phyloP scores from a whole-genome alignment of 116 monocot species.

The Dioscorea cayenensis region DNA sequence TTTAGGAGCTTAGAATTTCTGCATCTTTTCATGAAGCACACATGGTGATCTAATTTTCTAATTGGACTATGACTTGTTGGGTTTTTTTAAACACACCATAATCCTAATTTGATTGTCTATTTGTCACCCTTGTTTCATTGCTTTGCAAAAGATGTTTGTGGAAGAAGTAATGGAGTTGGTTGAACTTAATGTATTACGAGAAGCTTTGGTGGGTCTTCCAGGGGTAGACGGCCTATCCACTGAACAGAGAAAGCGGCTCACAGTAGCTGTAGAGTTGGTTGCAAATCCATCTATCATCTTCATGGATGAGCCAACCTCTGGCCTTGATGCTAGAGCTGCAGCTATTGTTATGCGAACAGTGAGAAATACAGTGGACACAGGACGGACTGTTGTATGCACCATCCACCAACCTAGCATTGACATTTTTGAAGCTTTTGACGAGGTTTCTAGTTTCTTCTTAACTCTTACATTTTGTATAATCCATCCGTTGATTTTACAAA shows the following conservation, averaged over 20 bases:
- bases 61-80: neutral
- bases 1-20: no score
- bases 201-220: conserved; percentile 68
- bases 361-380: conserved; percentile 85
- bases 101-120: neutral
- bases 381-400: conserved; percentile 88
- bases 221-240: conserved; percentile 67
- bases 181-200: conserved; percentile 44
- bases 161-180: conserved; percentile 72
- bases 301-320: conserved; percentile 93
- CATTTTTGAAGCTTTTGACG: conserved; percentile 93
- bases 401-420: conserved; percentile 94
- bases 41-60: neutral
- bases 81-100: neutral
- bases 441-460: conserved; percentile 32
- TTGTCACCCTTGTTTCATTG: neutral
- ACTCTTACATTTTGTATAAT: neutral
- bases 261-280: conserved; percentile 72
- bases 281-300: conserved; percentile 86
- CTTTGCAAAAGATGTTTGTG: conserved; percentile 55
- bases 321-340: conserved; percentile 83
- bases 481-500: neutral
- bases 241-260: conserved; percentile 73
- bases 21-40: no score
- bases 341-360: conserved; percentile 92